phyloP scores from a whole-genome alignment of 2,329 filamentous ascomycete genomes.

The Aureobasidium sp. region DNA sequence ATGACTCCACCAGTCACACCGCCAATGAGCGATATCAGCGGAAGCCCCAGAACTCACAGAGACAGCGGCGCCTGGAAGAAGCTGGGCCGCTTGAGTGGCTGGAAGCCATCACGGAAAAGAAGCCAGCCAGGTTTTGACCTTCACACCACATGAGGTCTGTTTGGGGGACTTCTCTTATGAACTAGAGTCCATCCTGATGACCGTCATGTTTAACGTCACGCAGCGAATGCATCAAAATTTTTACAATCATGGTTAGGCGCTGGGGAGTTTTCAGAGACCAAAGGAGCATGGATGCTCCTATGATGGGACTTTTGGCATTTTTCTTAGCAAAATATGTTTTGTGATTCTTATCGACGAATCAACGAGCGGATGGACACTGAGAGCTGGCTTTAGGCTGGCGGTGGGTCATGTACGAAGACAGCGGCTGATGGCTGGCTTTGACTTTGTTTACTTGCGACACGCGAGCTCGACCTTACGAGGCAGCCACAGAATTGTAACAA shows the following conservation, averaged over 20 bases:
- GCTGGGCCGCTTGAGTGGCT: conserved; percentile 31
- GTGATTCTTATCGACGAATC: background rate
- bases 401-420: background rate
- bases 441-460: conserved; percentile 6
- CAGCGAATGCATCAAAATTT: conserved; percentile 14
- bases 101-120: conserved; percentile 30
- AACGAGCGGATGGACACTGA: background rate
- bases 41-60: conserved; percentile 19
- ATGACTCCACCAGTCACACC: conserved; percentile 72
- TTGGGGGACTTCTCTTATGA: conserved; percentile 13
- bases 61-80: conserved; percentile 35
- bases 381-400: background rate
- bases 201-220: conserved; percentile 13
- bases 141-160: conserved; percentile 7
- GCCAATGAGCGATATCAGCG: conserved; percentile 40
- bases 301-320: conserved; percentile 7
- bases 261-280: conserved; percentile 9
- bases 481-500: conserved; percentile 11
- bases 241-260: conserved; percentile 14
- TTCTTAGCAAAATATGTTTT: conserved; percentile 6
- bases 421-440: background rate
- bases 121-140: conserved; percentile 20
- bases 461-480: conserved; percentile 10
- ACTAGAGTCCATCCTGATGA: background rate
- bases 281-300: background rate